phyloP scores from a whole-genome alignment of 2,329 filamentous ascomycete genomes.

The Sarocladiaceae sp. region DNA sequence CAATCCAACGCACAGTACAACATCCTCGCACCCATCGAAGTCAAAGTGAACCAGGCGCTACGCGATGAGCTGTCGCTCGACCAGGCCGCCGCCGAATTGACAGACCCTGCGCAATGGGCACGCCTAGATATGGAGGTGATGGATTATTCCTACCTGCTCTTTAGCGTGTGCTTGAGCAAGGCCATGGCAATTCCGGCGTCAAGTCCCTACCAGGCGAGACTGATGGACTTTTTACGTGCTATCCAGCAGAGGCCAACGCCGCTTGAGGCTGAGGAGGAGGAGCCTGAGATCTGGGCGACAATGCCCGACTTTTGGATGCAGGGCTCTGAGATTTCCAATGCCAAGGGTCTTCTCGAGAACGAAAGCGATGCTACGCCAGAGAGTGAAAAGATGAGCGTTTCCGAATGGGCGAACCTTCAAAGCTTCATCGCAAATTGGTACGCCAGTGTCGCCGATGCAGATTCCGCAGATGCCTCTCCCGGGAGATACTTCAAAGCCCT shows the following conservation, averaged over 20 bases:
- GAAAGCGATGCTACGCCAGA: not conserved
- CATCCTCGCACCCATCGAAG: not conserved
- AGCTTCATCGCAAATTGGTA: not conserved
- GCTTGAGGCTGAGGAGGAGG: not conserved
- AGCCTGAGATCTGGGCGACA: not conserved
- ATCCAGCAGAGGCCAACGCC: not conserved
- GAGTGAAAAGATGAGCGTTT: not conserved
- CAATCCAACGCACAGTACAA: not conserved
- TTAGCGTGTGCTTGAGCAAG: not conserved
- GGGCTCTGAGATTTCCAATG: not conserved
- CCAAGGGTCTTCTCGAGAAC: not conserved
- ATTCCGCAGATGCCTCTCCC: not conserved
- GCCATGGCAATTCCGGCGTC: not conserved
- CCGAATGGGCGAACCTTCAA: not conserved
- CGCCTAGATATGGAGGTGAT: not conserved
- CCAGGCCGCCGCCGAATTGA: not conserved
- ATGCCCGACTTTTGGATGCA: not conserved
- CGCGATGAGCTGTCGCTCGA: not conserved
- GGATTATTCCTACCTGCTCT: not conserved
- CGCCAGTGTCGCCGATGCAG: not conserved
- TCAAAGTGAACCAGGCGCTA: not conserved
- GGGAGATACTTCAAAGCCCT: not conserved
- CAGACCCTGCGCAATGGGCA: not conserved
- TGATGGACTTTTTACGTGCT: not conserved
- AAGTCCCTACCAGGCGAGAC: not conserved